These are phyloP conservation scores for Chaetomium strumarium DNA, from an alignment of 2,329 filamentous ascomycete species.

Conservation along the genomic window DNA sequence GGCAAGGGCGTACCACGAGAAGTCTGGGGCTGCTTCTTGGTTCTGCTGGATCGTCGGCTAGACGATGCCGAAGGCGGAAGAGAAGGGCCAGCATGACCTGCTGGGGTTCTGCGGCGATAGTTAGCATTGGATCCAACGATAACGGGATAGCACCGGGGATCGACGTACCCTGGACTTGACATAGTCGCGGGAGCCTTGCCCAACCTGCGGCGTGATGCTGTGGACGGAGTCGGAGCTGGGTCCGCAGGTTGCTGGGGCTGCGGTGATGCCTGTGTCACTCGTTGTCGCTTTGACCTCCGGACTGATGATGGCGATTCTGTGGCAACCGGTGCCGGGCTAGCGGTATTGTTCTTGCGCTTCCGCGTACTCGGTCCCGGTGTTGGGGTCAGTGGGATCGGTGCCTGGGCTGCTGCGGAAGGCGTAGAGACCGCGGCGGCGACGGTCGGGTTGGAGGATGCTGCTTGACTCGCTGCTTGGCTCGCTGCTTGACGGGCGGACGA, in stretches of 20 bases:
- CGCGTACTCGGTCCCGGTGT: conserved; percentile 43
- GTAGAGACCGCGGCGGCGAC: conserved; percentile 33
- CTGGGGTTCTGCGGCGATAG: conserved; percentile 25
- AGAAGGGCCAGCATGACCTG: conserved; percentile 59
- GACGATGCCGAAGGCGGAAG: conserved; percentile 56
- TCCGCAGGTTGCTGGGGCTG: conserved; percentile 30
- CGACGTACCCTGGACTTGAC: conserved; percentile 64
- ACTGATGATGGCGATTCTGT: conserved; percentile 33
- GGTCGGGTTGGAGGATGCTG: conserved; percentile 33
- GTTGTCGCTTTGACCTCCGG: conserved; percentile 66
- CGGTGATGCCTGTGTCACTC: conserved; percentile 47
- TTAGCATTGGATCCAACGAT: conserved; percentile 14
- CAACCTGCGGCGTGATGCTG: conserved; percentile 49
- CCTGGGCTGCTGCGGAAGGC: conserved; percentile 35
- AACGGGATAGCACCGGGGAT: background rate
- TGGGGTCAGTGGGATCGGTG: conserved; percentile 35
- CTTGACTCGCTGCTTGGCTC: conserved; percentile 36
- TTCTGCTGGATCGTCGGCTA: conserved; percentile 66
- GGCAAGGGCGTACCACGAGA: conserved; percentile 33
- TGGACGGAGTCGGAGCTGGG: conserved; percentile 32
- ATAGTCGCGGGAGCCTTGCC: conserved; percentile 59
- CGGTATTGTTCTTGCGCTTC: conserved; percentile 68
- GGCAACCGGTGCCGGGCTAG: conserved; percentile 35
- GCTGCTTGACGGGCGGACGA: conserved; percentile 88
- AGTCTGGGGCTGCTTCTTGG: conserved; percentile 56